Evolutionary conservation across 1,139 yeast species (phyloP).

Genomic region (Scheffersomyces parashehatae): DNA sequence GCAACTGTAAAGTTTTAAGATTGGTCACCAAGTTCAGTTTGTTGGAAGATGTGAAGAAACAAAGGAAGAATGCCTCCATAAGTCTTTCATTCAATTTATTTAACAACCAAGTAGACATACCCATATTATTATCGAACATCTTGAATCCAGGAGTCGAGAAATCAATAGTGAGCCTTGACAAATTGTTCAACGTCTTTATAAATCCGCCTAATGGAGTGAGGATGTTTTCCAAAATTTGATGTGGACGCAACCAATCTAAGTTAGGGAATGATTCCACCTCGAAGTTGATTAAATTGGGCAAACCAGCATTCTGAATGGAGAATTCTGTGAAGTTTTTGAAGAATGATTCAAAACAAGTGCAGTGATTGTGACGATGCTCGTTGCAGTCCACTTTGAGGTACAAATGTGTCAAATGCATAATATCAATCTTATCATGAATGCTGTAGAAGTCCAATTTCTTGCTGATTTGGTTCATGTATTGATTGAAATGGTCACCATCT

Average conservation of each 20-base stretch:
- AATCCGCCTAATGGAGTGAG: conserved; percentile 36
- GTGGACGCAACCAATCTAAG: conserved; percentile 42
- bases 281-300: conserved; percentile 32
- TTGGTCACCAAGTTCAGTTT: conserved; percentile 8
- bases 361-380: conserved; percentile 24
- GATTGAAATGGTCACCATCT: conserved; percentile 7
- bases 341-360: conserved; percentile 34
- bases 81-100: conserved; percentile 37
- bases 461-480: conserved; percentile 17
- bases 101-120: conserved; percentile 29
- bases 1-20: conserved; percentile 31
- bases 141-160: conserved; percentile 42
- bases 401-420: conserved; percentile 23
- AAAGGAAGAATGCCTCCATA: conserved; percentile 38
- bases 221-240: conserved; percentile 33
- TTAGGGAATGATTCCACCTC: conserved; percentile 38
- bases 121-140: conserved; percentile 37
- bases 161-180: conserved; percentile 31
- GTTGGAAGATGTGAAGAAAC: conserved; percentile 17
- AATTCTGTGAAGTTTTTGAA: conserved; percentile 28
- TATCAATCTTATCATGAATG: conserved; percentile 27
- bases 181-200: conserved; percentile 23
- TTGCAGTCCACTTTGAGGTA: conserved; percentile 36
- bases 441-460: conserved; percentile 23
- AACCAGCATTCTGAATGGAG: conserved; percentile 23